These are phyloP conservation scores for Russula olivacea DNA, from an alignment of 768 basidiomycete genomes.

Conservation along the genomic window DNA sequence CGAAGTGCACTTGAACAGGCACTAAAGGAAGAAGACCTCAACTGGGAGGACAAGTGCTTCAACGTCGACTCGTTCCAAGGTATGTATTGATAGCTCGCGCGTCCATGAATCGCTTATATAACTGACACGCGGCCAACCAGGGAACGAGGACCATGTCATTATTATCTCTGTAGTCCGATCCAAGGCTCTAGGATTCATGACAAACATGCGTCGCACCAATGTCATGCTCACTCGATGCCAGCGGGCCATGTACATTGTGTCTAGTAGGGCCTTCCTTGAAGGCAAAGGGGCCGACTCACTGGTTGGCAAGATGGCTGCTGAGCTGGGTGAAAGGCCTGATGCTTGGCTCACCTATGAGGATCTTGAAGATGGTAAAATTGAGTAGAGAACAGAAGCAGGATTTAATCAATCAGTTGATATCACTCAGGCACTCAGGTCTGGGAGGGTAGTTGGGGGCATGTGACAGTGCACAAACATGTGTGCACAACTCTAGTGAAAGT, in stretches of 20 bases:
- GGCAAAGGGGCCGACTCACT: slow-evolving; percentile 45
- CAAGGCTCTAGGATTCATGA: slow-evolving; percentile 58
- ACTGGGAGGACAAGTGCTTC: slow-evolving; percentile 66
- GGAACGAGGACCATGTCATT: slow-evolving; percentile 78
- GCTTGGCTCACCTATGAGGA: slow-evolving; percentile 37
- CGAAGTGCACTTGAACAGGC: slow-evolving; percentile 49
- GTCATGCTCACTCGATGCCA: slow-evolving; percentile 85
- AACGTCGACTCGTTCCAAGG: slow-evolving; percentile 82
- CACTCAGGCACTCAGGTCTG: too few relatives aligned
- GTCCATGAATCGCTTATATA: neutral
- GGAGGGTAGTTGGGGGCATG: neutral
- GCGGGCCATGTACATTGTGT: slow-evolving; percentile 68
- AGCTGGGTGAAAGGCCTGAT: slow-evolving; percentile 29
- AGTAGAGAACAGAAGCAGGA: neutral
- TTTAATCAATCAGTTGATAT: too few relatives aligned
- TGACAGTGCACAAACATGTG: neutral
- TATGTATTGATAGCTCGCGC: slow-evolving; percentile 29
- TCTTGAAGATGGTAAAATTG: slow-evolving; percentile 35
- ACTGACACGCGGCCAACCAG: slow-evolving; percentile 35
- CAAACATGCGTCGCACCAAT: slow-evolving; percentile 64
- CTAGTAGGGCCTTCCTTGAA: slow-evolving; percentile 55
- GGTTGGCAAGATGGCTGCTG: slow-evolving; percentile 37
- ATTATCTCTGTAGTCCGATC: slow-evolving; percentile 68
- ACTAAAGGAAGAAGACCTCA: slow-evolving; percentile 45
- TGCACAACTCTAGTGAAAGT: neutral